Base-by-base conservation (phyloP, 768 basidiomycete species). In the Naganishia friedmannii region DNA sequence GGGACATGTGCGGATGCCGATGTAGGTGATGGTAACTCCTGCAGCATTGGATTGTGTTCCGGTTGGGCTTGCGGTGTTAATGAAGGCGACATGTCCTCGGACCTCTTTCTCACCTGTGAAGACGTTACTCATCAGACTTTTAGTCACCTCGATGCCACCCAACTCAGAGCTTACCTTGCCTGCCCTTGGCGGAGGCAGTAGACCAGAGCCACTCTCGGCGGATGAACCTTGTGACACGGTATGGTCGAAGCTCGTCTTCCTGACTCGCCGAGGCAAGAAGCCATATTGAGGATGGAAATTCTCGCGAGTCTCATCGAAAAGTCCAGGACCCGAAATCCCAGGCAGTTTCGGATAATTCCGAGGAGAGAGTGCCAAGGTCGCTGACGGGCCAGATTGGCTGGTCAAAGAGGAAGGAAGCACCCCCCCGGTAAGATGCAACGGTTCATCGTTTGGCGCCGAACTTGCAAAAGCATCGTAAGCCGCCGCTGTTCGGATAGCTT, bases 211-310 rank as follows among this genome's bases (percentile, higher is more conserved):
- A 37, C 66, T 66, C 32, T 72, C 73, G 10, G 42, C 63, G 71
- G 89, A 86, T 73, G 68, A 69, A 12, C 68, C 57, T 29, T 86
- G 86, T 45, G 86, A 85, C 48, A 94, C 88, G 3, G 93, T 93
- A 81, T 93, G 93, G 80, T 96, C 93, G 79, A 93, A 95, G 81
- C 91, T 93, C 55, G 93, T 92, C 84, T 96, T 96, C 72, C 93
- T 87, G 70, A 92, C 91, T 80, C 90, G 89, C 70, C 89, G 86
- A 65, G 93, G 91, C 78, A 93, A 91, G 46, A 75, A 78, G 0
- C 78, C 79, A 60, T 79, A 80, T 57, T 77, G 74, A 31, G 78
- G 80, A 58, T 80, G 80, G 69, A 73, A 79, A 72, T 79, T 80
- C 69, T 80, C 77, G 57, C 79, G 76, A 23, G 74, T 76, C 54